phyloP scores from a whole-genome alignment of 179 eudicot genomes.

The Silene noctiflora region DNA sequence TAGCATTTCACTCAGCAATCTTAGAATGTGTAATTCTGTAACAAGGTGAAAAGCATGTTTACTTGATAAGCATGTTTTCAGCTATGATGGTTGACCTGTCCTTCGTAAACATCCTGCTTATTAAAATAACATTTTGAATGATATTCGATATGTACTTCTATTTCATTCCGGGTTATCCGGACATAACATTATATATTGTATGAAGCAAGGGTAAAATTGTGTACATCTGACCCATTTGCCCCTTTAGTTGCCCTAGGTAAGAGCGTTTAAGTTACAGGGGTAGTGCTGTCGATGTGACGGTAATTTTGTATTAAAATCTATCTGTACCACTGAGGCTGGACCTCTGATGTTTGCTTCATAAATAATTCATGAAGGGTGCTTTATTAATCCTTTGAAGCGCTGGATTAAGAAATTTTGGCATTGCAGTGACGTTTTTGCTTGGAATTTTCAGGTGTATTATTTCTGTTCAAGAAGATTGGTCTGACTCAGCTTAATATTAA shows the following conservation, averaged over 20 bases:
- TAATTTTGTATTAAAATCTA: neutral
- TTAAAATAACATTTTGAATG: neutral
- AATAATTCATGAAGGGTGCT: neutral
- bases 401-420: neutral
- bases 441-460: conserved; percentile 42
- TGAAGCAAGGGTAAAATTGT: neutral
- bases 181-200: neutral
- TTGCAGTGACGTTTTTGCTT: conserved; percentile 7
- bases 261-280: too few species aligned
- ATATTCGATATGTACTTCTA: neutral
- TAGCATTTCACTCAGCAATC: neutral
- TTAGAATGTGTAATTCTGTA: neutral
- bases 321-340: neutral
- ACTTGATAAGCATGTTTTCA: neutral
- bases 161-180: neutral
- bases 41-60: neutral
- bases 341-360: neutral
- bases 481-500: conserved; percentile 43
- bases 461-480: conserved; percentile 54
- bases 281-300: neutral
- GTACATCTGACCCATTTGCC: neutral
- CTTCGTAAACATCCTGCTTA: neutral
- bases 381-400: neutral
- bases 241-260: too few species aligned
- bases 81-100: neutral